These are phyloP conservation scores for Fraxinus nigra DNA, from an alignment of 305 asterid species.

Conservation along the genomic window DNA sequence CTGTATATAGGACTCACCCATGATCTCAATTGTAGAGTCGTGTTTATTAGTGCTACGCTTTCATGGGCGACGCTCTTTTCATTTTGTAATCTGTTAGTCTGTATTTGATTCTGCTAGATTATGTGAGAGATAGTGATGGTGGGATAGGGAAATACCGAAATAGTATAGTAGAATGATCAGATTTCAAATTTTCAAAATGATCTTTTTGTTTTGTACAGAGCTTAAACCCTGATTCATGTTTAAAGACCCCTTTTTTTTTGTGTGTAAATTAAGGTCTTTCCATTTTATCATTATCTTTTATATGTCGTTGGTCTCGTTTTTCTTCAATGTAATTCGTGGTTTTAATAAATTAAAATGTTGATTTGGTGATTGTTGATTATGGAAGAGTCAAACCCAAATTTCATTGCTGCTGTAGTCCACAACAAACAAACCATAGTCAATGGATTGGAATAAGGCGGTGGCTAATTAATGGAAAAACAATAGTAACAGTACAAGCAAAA, in stretches of 20 bases:
- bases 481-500: not conserved
- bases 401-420: not conserved
- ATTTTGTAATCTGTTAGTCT: conserved; percentile 17
- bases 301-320: not conserved
- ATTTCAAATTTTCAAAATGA: conserved; percentile 24
- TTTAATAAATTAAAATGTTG: not conserved
- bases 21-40: conserved; percentile 31
- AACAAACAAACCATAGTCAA: not conserved
- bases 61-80: conserved; percentile 16
- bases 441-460: not conserved
- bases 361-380: not conserved
- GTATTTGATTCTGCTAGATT: conserved; percentile 13
- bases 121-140: conserved; percentile 19
- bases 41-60: conserved; percentile 22
- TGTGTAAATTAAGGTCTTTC: conserved; percentile 19
- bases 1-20: conserved; percentile 42
- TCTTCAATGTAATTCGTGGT: not conserved
- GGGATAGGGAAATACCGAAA: conserved; percentile 21
- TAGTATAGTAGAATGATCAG: conserved; percentile 24
- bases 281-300: conserved; percentile 28
- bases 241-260: not conserved
- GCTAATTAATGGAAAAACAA: not conserved
- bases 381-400: not conserved
- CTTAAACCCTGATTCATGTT: conserved; percentile 2
- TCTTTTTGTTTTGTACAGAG: conserved; percentile 30